These are phyloP conservation scores for Plasmodium ovale DNA, from an alignment of 169 alveolate species.

Conservation along the genomic window DNA sequence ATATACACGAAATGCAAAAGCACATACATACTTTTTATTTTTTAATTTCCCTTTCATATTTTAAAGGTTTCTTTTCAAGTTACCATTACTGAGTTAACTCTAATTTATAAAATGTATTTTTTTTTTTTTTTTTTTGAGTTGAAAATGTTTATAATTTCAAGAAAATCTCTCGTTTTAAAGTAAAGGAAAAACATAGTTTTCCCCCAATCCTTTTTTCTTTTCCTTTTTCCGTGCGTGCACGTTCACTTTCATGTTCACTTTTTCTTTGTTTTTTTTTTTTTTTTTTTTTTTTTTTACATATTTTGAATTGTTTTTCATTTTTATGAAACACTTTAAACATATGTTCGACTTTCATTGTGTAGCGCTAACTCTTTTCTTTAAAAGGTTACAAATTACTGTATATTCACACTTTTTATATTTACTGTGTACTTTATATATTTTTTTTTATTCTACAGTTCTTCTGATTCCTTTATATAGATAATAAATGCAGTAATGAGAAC, in stretches of 20 bases:
- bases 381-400: background rate
- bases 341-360: background rate
- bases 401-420: background rate
- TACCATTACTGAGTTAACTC: slow-evolving; percentile 15
- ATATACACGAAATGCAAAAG: background rate
- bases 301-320: background rate
- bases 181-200: background rate
- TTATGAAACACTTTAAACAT: background rate
- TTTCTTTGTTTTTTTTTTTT: background rate
- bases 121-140: slow-evolving; percentile 22
- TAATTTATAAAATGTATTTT: slow-evolving; percentile 4
- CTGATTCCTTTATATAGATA: background rate
- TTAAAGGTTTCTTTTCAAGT: background rate
- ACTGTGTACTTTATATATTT: background rate
- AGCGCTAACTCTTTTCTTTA: background rate
- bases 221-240: background rate
- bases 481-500: too few species aligned
- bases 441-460: background rate
- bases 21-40: slow-evolving; percentile 13
- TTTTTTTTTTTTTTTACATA: background rate
- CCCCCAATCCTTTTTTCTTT: background rate
- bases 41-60: background rate
- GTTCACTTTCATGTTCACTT: too few species aligned
- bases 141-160: background rate
- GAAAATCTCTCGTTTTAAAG: background rate